Percentiles rank a stretch among this genome's conserved stretches.
These are phyloP conservation scores for Platanus orientalis DNA, from an alignment of 164 flowering plant species.

Conservation along the genomic window DNA sequence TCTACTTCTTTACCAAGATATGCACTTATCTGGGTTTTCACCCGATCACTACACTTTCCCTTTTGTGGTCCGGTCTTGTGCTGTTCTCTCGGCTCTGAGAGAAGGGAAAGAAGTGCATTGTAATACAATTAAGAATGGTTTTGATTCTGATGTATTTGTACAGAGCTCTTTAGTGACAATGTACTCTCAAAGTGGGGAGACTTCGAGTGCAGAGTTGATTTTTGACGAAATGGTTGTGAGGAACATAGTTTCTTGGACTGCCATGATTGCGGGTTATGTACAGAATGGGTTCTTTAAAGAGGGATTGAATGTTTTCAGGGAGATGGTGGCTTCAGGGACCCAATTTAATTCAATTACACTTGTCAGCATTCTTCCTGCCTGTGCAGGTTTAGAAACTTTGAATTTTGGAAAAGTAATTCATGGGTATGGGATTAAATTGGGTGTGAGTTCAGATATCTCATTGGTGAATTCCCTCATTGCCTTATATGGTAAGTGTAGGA, in stretches of 20 bases:
- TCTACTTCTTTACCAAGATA: not conserved
- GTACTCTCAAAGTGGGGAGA: constrained; percentile 1
- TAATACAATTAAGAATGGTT: not conserved
- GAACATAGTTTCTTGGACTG: not conserved
- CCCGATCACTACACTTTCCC: constrained; percentile 1
- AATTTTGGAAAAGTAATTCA: not conserved
- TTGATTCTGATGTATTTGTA: not conserved
- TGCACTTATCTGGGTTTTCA: not conserved
- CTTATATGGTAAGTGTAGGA: not conserved
- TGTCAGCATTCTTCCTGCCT: not conserved
- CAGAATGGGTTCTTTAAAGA: not conserved
- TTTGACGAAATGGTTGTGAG: not conserved
- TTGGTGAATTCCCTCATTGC: not conserved
- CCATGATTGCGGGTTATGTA: not conserved
- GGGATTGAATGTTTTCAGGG: not conserved
- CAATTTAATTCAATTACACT: not conserved
- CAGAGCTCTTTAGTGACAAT: not conserved
- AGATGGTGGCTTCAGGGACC: not conserved
- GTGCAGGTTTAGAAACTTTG: not conserved
- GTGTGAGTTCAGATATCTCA: not conserved
- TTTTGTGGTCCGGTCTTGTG: not conserved
- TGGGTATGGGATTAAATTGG: not conserved
- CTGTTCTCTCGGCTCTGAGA: not conserved
- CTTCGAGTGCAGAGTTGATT: not conserved
- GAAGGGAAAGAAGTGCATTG: constrained; percentile 1